Base-by-base conservation (phyloP, 257 asterid genomes). In the Euphrasia confusa region DNA sequence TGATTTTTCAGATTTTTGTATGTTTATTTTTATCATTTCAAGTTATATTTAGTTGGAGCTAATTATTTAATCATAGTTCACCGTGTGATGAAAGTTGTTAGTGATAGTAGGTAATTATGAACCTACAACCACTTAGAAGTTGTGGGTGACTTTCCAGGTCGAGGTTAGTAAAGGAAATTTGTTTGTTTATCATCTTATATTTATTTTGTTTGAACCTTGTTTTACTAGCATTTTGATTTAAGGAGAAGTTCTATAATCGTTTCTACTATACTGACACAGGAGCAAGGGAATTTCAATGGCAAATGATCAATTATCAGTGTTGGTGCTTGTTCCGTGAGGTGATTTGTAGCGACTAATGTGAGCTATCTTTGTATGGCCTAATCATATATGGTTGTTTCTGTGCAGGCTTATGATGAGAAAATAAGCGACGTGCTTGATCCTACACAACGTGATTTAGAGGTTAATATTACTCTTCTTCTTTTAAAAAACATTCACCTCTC, bases 301-400 rank as follows among this genome's bases (percentile, higher is more conserved):
- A 77, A 66, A 89, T 79, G 77, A 77, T 76, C 45, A 85, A 82
- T 76, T 87, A 86, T 73, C 99, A 89, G 73, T 92, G 94, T 59
- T 92, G 99, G 27, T 93, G 99, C 84, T 89, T 97, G 5, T 93
- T 93, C 68, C 90, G 89, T 24, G 99, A 93, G 97, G 99, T 89
- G 74, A 64, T 71, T 17, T 39, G 27, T 35, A 39, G 53, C 15
- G 13, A 54, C 56, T 12, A 47, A 45, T 4, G 12, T 63, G 58
- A 50, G 21, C 35, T 60, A 47, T 49, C 11, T 9, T 2, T 65
- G 54, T 54, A 48, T 55, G 54, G 52, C 45, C 21, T 54, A 42
- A 70, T 60, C 52, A 66, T 30, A 28, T 21, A 35, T 57, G 58
- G 28, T 30, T 30, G 33, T 30, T 4, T 48, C 58, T 45, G 39